Evolutionary conservation across 2,329 filamentous ascomycete genomes (phyloP), one percentile per base, ranked within the genome.

Genomic region (Alternaria sp.): DNA sequence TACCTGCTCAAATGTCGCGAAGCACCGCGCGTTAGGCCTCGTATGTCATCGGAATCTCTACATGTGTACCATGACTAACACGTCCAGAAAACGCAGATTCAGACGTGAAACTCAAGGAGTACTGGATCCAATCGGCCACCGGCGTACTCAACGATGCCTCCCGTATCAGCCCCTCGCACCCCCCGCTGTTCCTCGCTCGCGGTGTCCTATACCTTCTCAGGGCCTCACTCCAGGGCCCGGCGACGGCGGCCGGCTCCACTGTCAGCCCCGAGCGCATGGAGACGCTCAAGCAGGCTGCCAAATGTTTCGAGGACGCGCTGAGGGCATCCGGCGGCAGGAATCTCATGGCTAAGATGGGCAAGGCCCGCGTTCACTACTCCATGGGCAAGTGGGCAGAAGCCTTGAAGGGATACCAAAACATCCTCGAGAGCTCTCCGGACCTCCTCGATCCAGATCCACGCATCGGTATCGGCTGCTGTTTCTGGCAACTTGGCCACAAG

Each of bases 401-500:
- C 13, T 82, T 98, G 56, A 87, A 91, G 63, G 85, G 88, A 23
- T 99, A 98, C 77, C 96, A 99, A 81, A 91, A 93, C 63, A 93
- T 93, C 15, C 83, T 99, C 54, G 86, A 89, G 72, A 93, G 91
- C 80, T 93, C 94, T 84, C 96, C 96, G 2, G 89, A 93, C 69
- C 85, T 98, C 74, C 88, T 91, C 45, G 96, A 99, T 74, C 96
- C 96, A 0, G 96, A 99, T 79, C 96, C 96, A 70, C 89, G 96
- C 71, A 95, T 99, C 71, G 96, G 96, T 59, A 95, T 99, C 74
- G 96, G 96, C 49, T 96, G 93, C 80, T 99, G 96, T 83, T 91
- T 97, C 79, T 99, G 96, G 96, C 93, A 97, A 79, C 85, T 99
- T 26, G 94, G 94, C 11, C 93, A 93, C 84, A 97, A 96, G 79